Conservation (phyloP, 169 alveolate species). For the Plasmodium gonderi region DNA sequence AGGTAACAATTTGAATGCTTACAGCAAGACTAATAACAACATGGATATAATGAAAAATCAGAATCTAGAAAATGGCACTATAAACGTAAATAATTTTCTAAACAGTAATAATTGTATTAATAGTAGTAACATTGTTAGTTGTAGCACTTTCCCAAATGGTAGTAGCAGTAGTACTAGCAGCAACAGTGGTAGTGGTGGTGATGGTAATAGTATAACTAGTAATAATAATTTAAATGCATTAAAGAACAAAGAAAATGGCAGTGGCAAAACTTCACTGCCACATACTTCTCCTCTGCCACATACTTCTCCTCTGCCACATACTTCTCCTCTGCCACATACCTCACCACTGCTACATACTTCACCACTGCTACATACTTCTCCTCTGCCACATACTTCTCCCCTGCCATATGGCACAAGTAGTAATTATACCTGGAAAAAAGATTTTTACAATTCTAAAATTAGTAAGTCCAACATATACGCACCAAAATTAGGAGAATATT, state of each 20-base stretch:
- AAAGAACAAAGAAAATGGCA: conserved; percentile 12
- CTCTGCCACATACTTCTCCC: background rate
- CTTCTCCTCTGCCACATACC: background rate
- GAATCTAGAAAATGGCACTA: background rate
- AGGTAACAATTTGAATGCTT: background rate
- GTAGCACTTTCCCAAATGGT: background rate
- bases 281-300: too few species aligned
- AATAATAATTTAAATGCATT: background rate
- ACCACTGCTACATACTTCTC: too few species aligned
- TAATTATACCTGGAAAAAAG: background rate
- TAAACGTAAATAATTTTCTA: conserved; percentile 1
- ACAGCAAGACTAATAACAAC: background rate
- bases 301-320: background rate
- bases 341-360: too few species aligned
- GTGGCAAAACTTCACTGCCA: too few species aligned
- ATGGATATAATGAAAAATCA: background rate
- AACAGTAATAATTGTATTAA: background rate
- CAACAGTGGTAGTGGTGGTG: too few species aligned
- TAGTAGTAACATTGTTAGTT: background rate
- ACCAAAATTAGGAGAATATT: background rate
- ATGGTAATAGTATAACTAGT: background rate
- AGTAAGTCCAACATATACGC: background rate
- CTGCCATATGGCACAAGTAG: background rate
- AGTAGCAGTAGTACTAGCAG: background rate
- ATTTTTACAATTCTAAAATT: background rate